phyloP scores from a whole-genome alignment of 306 rosid species.

The Betula pendula region DNA sequence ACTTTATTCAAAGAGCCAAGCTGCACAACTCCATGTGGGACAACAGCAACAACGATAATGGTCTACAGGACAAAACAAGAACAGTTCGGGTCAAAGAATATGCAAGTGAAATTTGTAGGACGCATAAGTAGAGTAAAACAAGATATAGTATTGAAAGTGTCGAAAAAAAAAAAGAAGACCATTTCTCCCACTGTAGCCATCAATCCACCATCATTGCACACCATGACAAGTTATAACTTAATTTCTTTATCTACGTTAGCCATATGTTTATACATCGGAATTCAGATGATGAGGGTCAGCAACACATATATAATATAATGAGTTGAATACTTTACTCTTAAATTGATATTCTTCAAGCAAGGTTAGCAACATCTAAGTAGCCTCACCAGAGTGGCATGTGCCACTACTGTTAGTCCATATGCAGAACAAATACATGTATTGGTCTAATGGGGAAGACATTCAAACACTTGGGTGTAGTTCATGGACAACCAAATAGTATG shows the following conservation, averaged over 20 bases:
- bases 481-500: background rate
- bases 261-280: background rate
- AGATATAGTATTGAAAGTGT: background rate
- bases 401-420: background rate
- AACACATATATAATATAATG: background rate
- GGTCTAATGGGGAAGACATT: background rate
- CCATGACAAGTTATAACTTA: background rate
- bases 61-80: slow-evolving; percentile 57
- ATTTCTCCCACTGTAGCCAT: background rate
- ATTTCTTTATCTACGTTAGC: background rate
- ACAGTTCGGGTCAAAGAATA: slow-evolving; percentile 23
- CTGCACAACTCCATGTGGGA: slow-evolving; percentile 89
- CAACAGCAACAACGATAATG: slow-evolving; percentile 70
- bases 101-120: background rate
- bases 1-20: slow-evolving; percentile 89
- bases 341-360: background rate
- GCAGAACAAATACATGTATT: background rate
- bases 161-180: background rate
- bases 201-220: background rate
- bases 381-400: background rate
- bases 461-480: background rate
- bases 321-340: background rate
- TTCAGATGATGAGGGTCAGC: background rate
- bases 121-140: background rate
- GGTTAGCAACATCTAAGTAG: background rate